Base-by-base conservation (phyloP, 148 eudicot genomes). In the Mesembryanthemum crystallinum region DNA sequence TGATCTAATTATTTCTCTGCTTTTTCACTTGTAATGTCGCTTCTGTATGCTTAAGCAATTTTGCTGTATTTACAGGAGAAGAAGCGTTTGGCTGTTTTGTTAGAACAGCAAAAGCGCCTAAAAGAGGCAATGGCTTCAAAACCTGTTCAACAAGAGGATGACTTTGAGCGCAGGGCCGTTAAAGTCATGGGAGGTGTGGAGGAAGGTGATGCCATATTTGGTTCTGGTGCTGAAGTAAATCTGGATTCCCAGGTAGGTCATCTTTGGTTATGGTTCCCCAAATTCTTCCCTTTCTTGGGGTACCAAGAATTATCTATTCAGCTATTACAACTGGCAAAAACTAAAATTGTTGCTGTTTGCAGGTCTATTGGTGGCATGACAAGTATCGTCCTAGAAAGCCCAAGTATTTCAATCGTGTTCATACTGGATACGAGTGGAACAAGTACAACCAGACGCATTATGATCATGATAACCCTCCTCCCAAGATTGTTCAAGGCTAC, bases 351-450 rank as follows among this genome's bases (percentile, higher is more conserved):
- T 66, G 57, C 49, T 67, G n/a, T 30, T 55, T 85, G 65, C 90
- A 91, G 97, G 99, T 95, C 17, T 95, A 95, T 75, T 95, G 99
- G 99, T 95, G 99, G 99, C 99, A 92, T 80, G 99, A 95, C 80
- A 95, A 95, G 66, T 95, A 92, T 74, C 94, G 99, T 2, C 99
- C 99, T 1, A 85, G 99, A 82, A 95, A 95, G 75, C 99, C 99
- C 1, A 95, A 95, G 82, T 95, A 95, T 81, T 95, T 95, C 71
- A 95, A 95, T 66, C 97, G 99, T 55, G 99, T 95, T 69, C 99
- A 95, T 77, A 95, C 99, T n/a, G 99, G 99, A 49, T 95, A 95
- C 63, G 99, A 95, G 81, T 95, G 99, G 99, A 95, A 95, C 76
- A 95, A 95, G 66, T 95, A 95, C 87, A 95, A 95, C 84, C 99